Conservation (phyloP, 2,329 filamentous ascomycete genomes). For the Ophiocordyceps australis region DNA sequence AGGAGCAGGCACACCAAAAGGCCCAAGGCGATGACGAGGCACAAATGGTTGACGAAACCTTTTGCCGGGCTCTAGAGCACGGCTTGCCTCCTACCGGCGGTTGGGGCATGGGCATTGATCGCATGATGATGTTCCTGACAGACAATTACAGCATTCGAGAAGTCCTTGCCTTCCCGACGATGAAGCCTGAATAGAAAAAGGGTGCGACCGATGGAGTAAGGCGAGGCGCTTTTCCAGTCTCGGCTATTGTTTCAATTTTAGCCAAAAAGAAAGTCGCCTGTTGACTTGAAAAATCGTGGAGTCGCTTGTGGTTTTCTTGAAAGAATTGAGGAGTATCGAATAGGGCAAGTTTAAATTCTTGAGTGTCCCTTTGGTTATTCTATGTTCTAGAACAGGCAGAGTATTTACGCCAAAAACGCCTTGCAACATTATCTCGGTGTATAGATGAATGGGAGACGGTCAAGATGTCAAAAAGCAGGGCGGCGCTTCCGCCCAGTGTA, state of each 20-base stretch:
- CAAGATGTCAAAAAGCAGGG: conserved; percentile 54
- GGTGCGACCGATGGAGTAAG: too few relatives aligned
- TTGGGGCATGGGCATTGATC: conserved; percentile 92
- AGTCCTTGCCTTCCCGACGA: conserved; percentile 90
- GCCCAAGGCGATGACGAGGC: conserved; percentile 94
- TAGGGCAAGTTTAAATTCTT: too few relatives aligned
- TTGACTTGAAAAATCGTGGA: too few relatives aligned
- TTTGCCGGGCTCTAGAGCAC: conserved; percentile 78
- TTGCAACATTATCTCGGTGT: conserved; percentile 9
- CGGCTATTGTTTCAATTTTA: too few relatives aligned
- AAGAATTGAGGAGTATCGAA: too few relatives aligned
- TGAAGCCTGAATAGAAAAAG: conserved; percentile 72
- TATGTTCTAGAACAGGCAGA: too few relatives aligned
- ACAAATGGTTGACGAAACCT: conserved; percentile 89
- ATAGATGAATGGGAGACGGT: too few relatives aligned
- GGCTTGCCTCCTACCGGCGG: conserved; percentile 86
- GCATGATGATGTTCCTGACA: conserved; percentile 88
- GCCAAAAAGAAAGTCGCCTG: too few relatives aligned
- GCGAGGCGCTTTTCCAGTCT: too few relatives aligned
- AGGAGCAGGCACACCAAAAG: conserved; percentile 94
- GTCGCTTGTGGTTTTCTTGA: too few relatives aligned
- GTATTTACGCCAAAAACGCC: conserved; percentile 9
- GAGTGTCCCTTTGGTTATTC: too few relatives aligned
- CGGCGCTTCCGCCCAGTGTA: conserved; percentile 85
- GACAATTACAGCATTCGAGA: conserved; percentile 91